These are phyloP conservation scores for Hippophae rhamnoides DNA, from an alignment of 306 rosid genomes.

Conservation along the genomic window DNA sequence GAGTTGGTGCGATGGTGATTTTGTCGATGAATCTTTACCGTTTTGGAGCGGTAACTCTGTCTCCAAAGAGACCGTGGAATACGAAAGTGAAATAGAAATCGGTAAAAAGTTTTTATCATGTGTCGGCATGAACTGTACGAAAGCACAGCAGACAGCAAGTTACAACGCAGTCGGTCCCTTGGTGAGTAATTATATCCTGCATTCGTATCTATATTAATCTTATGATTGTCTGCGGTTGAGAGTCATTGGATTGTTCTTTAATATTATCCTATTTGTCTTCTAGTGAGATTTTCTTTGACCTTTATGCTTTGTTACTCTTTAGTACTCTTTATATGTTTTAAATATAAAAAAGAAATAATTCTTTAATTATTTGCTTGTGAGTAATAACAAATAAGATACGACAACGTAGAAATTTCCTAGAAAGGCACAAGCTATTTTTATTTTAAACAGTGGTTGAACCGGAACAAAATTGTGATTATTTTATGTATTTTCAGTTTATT, in stretches of 20 bases:
- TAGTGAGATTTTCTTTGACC: neutral
- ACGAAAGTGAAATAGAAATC: constrained; percentile 17
- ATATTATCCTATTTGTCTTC: neutral
- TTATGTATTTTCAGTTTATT: too few species aligned
- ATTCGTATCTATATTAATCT: neutral
- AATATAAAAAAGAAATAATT: too few species aligned
- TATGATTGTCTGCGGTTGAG: constrained; percentile 25
- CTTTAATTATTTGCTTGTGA: too few species aligned
- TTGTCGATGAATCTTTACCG: constrained; percentile 29
- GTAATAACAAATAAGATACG: too few species aligned
- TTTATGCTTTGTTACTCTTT: neutral
- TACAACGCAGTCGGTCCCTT: constrained; percentile 15
- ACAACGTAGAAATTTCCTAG: too few species aligned
- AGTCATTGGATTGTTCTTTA: constrained; percentile 1
- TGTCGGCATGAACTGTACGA: constrained; percentile 42
- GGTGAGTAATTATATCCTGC: constrained; percentile 34
- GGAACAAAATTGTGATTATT: too few species aligned
- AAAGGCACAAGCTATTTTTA: too few species aligned
- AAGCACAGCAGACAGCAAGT: constrained; percentile 8
- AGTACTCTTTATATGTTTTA: too few species aligned
- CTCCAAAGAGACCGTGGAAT: neutral
- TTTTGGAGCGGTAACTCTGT: constrained; percentile 25
- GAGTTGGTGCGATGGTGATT: constrained; percentile 83
- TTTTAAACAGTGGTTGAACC: too few species aligned
- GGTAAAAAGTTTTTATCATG: constrained; percentile 24